A percentile compares a stretch with the other conserved stretches of the same genome.
These are phyloP conservation scores for Coccomyxa sp. DNA, from an alignment of 139 green algal species.

Conservation along the genomic window DNA sequence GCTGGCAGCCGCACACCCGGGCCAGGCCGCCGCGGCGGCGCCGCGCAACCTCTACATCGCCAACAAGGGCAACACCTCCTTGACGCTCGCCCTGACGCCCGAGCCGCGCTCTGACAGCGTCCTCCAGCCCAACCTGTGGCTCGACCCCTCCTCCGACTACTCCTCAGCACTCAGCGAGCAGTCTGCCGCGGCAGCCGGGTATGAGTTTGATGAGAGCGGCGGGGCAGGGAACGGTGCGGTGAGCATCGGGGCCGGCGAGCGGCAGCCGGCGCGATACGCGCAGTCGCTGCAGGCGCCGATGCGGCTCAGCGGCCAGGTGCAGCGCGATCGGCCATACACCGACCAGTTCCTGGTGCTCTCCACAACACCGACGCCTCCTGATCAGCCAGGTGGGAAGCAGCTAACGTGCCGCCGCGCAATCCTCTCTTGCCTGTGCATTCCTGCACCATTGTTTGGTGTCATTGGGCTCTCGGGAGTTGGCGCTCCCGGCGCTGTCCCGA, in stretches of 20 bases:
- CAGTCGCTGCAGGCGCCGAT: background rate
- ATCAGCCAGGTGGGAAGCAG: background rate
- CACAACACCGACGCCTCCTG: background rate
- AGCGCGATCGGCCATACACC: background rate
- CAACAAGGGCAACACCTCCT: background rate
- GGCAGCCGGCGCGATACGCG: background rate
- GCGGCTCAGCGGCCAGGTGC: background rate
- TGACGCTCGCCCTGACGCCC: background rate
- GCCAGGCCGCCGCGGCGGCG: background rate
- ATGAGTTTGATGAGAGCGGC: background rate
- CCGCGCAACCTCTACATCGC: background rate
- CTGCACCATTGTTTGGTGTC: background rate
- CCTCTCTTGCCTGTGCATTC: background rate
- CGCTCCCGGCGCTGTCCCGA: no score
- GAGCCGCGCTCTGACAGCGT: background rate
- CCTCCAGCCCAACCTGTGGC: background rate
- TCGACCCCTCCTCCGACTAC: background rate
- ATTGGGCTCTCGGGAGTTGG: background rate
- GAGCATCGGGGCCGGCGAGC: background rate
- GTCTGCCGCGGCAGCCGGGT: background rate
- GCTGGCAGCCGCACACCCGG: background rate
- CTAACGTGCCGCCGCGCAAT: background rate
- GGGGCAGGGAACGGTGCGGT: background rate
- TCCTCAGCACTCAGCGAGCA: background rate
- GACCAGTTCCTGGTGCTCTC: background rate